These are phyloP conservation scores for Geotrichum klebahnii DNA, from an alignment of 1,139 yeast genomes.

Conservation along the genomic window DNA sequence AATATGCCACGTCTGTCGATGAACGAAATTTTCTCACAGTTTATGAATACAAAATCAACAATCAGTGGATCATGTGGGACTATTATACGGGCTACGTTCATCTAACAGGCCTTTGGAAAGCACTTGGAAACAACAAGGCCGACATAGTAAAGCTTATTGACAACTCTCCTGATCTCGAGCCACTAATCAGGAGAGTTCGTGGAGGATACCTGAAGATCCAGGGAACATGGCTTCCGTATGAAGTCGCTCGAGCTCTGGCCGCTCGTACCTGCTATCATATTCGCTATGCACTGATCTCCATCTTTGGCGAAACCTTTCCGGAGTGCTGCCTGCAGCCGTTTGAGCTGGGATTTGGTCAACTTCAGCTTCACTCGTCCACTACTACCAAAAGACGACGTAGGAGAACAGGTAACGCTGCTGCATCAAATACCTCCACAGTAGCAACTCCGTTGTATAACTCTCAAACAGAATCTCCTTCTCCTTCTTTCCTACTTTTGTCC, in stretches of 20 bases:
- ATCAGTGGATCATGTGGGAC: slow-evolving; percentile 79
- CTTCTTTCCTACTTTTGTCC: no score
- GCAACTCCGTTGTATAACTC: not conserved
- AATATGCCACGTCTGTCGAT: slow-evolving; percentile 73
- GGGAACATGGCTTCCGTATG: slow-evolving; percentile 89
- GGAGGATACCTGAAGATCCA: slow-evolving; percentile 93
- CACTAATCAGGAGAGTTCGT: slow-evolving; percentile 68
- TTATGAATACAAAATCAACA: slow-evolving; percentile 63
- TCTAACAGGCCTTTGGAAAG: slow-evolving; percentile 87
- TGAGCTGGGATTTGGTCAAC: slow-evolving; percentile 66
- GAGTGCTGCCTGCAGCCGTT: slow-evolving; percentile 61
- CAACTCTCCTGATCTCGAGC: slow-evolving; percentile 64
- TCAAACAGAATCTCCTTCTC: no score
- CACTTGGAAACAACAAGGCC: slow-evolving; percentile 66
- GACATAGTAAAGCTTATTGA: slow-evolving; percentile 65
- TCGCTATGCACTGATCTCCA: slow-evolving; percentile 69
- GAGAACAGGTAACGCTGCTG: slow-evolving; percentile 1
- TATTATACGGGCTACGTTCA: slow-evolving; percentile 84
- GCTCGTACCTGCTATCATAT: slow-evolving; percentile 73
- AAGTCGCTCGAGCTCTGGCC: slow-evolving; percentile 65
- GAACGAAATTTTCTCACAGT: slow-evolving; percentile 60
- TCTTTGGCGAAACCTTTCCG: slow-evolving; percentile 75
- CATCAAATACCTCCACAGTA: not conserved
- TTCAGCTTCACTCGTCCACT: slow-evolving; percentile 35
- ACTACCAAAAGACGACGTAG: slow-evolving; percentile 14